Conservation (phyloP, 2,329 filamentous ascomycete species). For the Dryadomyces quercus-mongolicae region DNA sequence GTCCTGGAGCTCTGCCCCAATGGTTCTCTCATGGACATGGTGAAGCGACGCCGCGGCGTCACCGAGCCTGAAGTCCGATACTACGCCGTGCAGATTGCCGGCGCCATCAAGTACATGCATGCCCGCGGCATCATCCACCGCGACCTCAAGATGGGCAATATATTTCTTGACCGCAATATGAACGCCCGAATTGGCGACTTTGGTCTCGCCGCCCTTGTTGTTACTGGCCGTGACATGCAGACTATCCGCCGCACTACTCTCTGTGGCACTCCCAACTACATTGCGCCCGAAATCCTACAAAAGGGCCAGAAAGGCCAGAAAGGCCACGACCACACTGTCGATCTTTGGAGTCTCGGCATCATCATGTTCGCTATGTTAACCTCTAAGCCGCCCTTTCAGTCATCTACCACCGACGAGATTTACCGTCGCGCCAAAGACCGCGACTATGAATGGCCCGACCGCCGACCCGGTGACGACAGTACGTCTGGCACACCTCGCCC, state of each 20-base stretch:
- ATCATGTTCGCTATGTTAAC: constrained; percentile 98
- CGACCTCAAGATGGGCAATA: constrained; percentile 95
- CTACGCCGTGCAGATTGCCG: constrained; percentile 88
- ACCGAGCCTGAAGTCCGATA: constrained; percentile 90
- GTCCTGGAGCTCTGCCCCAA: constrained; percentile 91
- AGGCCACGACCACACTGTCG: constrained; percentile 94
- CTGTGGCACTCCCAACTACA: constrained; percentile 96
- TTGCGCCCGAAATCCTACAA: constrained; percentile 90
- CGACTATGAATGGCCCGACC: constrained; percentile 69
- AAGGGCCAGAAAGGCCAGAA: constrained; percentile 88
- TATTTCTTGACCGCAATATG: constrained; percentile 90
- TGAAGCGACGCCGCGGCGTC: constrained; percentile 79
- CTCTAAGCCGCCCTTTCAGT: constrained; percentile 93
- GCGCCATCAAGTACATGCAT: constrained; percentile 97
- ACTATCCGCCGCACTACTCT: constrained; percentile 79
- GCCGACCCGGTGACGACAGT: constrained; percentile 13
- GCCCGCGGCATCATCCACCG: constrained; percentile 91
- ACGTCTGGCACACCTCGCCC: constrained; percentile 28
- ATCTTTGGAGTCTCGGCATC: constrained; percentile 95
- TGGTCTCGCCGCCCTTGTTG: constrained; percentile 79
- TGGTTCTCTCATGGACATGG: constrained; percentile 94
- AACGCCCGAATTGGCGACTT: constrained; percentile 98
- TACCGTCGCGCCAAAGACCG: constrained; percentile 59
- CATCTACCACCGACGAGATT: constrained; percentile 75
- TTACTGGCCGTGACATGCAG: constrained; percentile 83